phyloP scores from a whole-genome alignment of 805 yeast species.

The Saturnispora quitensis region DNA sequence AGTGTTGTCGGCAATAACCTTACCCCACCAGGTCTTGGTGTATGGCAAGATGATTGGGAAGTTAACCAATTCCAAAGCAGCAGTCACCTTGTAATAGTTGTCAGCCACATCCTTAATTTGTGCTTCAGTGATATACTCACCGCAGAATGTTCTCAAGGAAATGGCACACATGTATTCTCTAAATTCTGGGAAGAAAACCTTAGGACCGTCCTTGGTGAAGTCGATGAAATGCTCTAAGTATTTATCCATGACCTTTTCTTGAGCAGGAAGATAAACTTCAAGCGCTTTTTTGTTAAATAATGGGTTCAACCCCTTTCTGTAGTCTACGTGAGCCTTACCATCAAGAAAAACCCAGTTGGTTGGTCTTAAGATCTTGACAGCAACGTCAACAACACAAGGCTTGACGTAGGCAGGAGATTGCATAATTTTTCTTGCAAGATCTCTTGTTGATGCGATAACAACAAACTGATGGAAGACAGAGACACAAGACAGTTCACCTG shows the following conservation, averaged over 20 bases:
- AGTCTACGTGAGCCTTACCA: slow-evolving; percentile 92
- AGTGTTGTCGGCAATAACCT: slow-evolving; percentile 84
- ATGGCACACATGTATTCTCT: slow-evolving; percentile 95
- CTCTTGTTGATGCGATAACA: slow-evolving; percentile 84
- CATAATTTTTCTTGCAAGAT: slow-evolving; percentile 77
- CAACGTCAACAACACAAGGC: slow-evolving; percentile 98
- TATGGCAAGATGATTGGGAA: slow-evolving; percentile 94
- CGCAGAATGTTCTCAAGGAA: slow-evolving; percentile 90
- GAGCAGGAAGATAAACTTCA: slow-evolving; percentile 73
- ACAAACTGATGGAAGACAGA: slow-evolving; percentile 97
- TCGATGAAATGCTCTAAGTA: slow-evolving; percentile 63
- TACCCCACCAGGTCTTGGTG: slow-evolving; percentile 98
- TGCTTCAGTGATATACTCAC: slow-evolving; percentile 86
- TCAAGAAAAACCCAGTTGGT: slow-evolving; percentile 97
- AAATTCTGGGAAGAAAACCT: slow-evolving; percentile 81
- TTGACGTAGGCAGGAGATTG: slow-evolving; percentile 81
- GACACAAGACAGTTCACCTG: slow-evolving; percentile 92
- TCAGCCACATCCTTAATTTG: slow-evolving; percentile 86
- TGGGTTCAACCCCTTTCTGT: slow-evolving; percentile 84
- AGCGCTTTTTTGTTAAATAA: slow-evolving; percentile 80
- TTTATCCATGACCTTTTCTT: slow-evolving; percentile 75
- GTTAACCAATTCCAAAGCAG: slow-evolving; percentile 93
- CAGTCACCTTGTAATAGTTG: slow-evolving; percentile 85
- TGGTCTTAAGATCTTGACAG: slow-evolving; percentile 87
- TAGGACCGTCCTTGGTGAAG: slow-evolving; percentile 49